These are phyloP conservation scores for Talaromyces adpressus DNA, from an alignment of 495 filamentous ascomycete genomes.

Conservation along the genomic window DNA sequence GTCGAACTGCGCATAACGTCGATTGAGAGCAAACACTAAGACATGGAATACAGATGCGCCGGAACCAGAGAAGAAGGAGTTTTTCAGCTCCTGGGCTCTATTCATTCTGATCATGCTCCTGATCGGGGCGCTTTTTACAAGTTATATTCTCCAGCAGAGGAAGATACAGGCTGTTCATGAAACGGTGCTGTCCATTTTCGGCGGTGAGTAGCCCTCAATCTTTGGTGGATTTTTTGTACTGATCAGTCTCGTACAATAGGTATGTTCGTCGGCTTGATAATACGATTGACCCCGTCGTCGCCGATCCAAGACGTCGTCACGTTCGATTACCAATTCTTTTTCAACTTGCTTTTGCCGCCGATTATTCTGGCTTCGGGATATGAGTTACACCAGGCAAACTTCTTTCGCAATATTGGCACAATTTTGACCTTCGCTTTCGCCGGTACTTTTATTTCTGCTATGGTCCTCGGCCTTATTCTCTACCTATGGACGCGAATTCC, in stretches of 20 bases:
- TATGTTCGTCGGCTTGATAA: slow-evolving; percentile 89
- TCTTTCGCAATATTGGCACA: slow-evolving; percentile 96
- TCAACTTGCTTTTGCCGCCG: slow-evolving; percentile 93
- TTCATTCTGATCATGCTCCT: slow-evolving; percentile 93
- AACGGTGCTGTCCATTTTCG: slow-evolving; percentile 97
- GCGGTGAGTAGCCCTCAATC: slow-evolving; percentile 51
- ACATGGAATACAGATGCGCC: slow-evolving; percentile 34
- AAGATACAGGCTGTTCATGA: slow-evolving; percentile 97
- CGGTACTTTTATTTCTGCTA: slow-evolving; percentile 92
- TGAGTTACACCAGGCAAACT: slow-evolving; percentile 95
- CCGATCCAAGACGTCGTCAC: slow-evolving; percentile 82
- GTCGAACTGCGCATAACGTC: background rate
- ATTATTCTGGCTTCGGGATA: slow-evolving; percentile 97
- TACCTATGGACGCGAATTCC: slow-evolving; percentile 85
- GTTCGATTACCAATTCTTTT: slow-evolving; percentile 98
- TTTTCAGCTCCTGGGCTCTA: slow-evolving; percentile 90
- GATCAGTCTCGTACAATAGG: slow-evolving; percentile 42
- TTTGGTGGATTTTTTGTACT: background rate
- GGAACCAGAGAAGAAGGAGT: slow-evolving; percentile 74
- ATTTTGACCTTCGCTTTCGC: slow-evolving; percentile 98
- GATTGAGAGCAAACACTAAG: background rate
- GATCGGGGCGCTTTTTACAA: slow-evolving; percentile 90
- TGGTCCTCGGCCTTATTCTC: slow-evolving; percentile 81
- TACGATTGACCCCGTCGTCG: slow-evolving; percentile 69
- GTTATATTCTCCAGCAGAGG: slow-evolving; percentile 89